These are phyloP conservation scores for Erodium texanum DNA, from an alignment of 441 rosid genomes.

Conservation along the genomic window DNA sequence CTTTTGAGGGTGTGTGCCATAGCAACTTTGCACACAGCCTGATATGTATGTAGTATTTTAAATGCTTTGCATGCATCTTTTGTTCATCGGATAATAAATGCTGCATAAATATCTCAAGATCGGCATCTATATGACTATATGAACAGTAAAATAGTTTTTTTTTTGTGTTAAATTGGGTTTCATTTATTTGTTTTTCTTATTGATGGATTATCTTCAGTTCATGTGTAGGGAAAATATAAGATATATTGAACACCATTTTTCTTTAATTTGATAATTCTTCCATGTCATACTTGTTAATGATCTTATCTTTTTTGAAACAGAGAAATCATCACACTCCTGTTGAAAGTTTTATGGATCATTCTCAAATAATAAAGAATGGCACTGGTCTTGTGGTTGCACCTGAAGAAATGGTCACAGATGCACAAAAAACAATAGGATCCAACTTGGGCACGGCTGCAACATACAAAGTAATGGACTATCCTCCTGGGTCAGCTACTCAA, in stretches of 20 bases:
- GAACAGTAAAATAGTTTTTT: neutral
- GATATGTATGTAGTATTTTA: too few species aligned
- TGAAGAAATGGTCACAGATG: conserved; percentile 31
- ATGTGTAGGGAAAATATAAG: neutral
- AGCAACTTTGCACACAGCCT: too few species aligned
- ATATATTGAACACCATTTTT: neutral
- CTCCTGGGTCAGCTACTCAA: conserved; percentile 23
- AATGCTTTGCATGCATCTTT: too few species aligned
- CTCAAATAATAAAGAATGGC: conserved; percentile 40
- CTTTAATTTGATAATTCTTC: neutral
- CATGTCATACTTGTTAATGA: conserved; percentile 7
- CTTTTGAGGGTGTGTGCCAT: neutral
- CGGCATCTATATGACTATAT: too few species aligned
- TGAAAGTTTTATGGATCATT: conserved; percentile 36
- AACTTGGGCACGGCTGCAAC: conserved; percentile 31
- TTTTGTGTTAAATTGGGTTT: neutral
- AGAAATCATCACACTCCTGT: conserved; percentile 33
- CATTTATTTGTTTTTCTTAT: neutral
- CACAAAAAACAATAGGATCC: conserved; percentile 34
- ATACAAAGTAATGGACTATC: conserved; percentile 27
- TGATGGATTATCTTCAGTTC: neutral
- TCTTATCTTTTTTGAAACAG: conserved; percentile 29
- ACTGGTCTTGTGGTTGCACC: conserved; percentile 33
- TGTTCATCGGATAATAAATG: too few species aligned
- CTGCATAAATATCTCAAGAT: too few species aligned